These are phyloP conservation scores for Didymella sp. DNA, from an alignment of 2,329 filamentous ascomycete genomes.

Conservation along the genomic window DNA sequence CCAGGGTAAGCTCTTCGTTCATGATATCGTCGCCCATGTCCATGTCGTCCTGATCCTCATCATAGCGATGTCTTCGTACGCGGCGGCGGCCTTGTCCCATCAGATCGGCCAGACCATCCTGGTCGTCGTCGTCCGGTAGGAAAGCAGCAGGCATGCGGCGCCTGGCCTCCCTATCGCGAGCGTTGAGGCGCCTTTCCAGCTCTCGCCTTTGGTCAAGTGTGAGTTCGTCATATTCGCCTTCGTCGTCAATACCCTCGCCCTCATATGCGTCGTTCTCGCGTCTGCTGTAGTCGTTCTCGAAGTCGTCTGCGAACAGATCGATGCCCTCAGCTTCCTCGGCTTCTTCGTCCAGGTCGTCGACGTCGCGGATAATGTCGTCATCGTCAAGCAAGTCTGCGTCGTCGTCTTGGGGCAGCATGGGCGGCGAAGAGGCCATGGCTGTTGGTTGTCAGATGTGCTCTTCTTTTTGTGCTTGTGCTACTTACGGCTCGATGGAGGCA, in stretches of 20 bases:
- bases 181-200: slow-evolving; percentile 75
- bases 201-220: slow-evolving; percentile 70
- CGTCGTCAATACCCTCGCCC: slow-evolving; percentile 76
- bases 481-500: slow-evolving; percentile 69
- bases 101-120: slow-evolving; percentile 83
- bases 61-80: slow-evolving; percentile 85
- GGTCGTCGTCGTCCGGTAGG: slow-evolving; percentile 81
- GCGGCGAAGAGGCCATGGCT: slow-evolving; percentile 67
- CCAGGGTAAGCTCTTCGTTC: slow-evolving; percentile 92
- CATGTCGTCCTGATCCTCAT: slow-evolving; percentile 89
- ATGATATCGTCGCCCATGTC: slow-evolving; percentile 92
- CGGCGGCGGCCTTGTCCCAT: slow-evolving; percentile 75
- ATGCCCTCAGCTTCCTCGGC: slow-evolving; percentile 74
- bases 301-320: slow-evolving; percentile 74
- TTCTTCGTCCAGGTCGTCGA: slow-evolving; percentile 72
- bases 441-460: slow-evolving; percentile 36
- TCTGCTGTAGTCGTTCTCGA: slow-evolving; percentile 66
- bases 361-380: slow-evolving; percentile 68
- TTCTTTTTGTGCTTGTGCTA: slow-evolving; percentile 28
- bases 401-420: slow-evolving; percentile 69
- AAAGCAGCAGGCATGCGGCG: slow-evolving; percentile 75
- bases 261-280: slow-evolving; percentile 68
- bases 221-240: slow-evolving; percentile 77
- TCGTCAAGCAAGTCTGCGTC: slow-evolving; percentile 77
- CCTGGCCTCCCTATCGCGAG: slow-evolving; percentile 73